Percentiles rank a stretch among this genome's conserved stretches.
phyloP scores from a whole-genome alignment of 1,284 basidiomycete species.

The Tilletia walkeri region DNA sequence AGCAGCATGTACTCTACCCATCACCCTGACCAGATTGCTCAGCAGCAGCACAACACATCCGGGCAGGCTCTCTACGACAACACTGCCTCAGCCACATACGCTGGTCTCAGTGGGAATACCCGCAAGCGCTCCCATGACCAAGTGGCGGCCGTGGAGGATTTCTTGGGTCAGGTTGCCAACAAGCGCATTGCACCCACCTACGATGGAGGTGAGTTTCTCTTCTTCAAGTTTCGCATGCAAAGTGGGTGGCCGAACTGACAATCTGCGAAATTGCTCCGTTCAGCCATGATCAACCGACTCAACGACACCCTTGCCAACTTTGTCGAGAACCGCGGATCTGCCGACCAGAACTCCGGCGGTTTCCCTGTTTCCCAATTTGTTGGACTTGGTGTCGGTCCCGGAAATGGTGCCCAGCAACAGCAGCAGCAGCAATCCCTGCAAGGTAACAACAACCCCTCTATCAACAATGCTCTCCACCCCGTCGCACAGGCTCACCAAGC shows the following conservation, averaged over 20 bases:
- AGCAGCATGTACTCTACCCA: constrained; percentile 35
- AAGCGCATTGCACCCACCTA: constrained; percentile 50
- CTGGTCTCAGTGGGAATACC: constrained; percentile 37
- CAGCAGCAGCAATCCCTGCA: constrained; percentile 18
- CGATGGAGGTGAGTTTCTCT: constrained; percentile 25
- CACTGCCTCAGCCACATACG: constrained; percentile 32
- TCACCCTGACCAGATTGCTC: constrained; percentile 22
- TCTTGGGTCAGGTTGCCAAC: constrained; percentile 45
- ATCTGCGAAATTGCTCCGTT: not conserved
- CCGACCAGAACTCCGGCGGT: not conserved
- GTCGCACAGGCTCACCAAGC: constrained; percentile 7
- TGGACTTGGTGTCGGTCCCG: not conserved
- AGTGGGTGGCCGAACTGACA: too few species aligned
- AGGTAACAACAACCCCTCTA: constrained; percentile 18
- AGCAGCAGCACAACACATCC: constrained; percentile 28
- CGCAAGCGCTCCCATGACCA: constrained; percentile 43
- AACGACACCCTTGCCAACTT: constrained; percentile 40
- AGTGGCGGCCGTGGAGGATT: constrained; percentile 33
- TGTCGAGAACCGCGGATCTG: not conserved
- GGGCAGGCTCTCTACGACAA: constrained; percentile 38
- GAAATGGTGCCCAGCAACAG: not conserved
- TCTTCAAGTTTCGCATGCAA: too few species aligned
- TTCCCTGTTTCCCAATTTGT: constrained; percentile 8
- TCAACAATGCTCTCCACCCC: constrained; percentile 13
- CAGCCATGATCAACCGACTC: constrained; percentile 48